Conservation (phyloP, 2,329 filamentous ascomycete genomes). For the Diplodia scrobiculata region DNA sequence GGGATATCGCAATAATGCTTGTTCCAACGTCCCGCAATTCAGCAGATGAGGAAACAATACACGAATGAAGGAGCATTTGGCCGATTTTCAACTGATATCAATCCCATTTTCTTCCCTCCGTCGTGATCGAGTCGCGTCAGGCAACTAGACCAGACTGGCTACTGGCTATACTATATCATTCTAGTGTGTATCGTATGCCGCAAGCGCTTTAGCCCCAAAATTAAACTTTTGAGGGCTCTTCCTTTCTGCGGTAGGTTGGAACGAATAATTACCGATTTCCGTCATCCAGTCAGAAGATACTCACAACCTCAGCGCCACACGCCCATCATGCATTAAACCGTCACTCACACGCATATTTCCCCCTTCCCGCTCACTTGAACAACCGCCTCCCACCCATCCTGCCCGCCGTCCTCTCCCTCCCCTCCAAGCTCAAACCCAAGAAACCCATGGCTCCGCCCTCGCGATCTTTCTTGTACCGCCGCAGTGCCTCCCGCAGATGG, state of each 20-base stretch:
- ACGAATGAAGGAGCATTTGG: background rate
- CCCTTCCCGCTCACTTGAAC: constrained; percentile 43
- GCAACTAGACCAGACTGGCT: background rate
- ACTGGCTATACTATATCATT: background rate
- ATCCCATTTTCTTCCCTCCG: background rate
- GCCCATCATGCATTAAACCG: background rate
- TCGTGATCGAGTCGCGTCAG: background rate
- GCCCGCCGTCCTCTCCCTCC: constrained; percentile 49
- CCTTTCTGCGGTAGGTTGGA: background rate
- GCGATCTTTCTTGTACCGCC: constrained; percentile 64
- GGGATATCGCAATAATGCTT: background rate
- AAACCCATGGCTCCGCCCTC: constrained; percentile 63
- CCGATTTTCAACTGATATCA: background rate
- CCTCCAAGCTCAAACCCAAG: constrained; percentile 54
- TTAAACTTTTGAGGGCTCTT: background rate
- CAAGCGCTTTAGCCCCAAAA: background rate
- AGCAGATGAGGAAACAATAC: background rate
- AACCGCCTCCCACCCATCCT: constrained; percentile 51
- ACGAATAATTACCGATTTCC: background rate
- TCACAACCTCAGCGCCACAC: background rate
- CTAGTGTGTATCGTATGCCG: background rate
- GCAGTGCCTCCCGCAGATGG: constrained; percentile 71
- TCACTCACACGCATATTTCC: background rate
- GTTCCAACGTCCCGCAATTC: background rate
- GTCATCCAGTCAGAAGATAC: background rate